phyloP scores from a whole-genome alignment of 257 asterid genomes.

The Dorcoceras hygrometricum region DNA sequence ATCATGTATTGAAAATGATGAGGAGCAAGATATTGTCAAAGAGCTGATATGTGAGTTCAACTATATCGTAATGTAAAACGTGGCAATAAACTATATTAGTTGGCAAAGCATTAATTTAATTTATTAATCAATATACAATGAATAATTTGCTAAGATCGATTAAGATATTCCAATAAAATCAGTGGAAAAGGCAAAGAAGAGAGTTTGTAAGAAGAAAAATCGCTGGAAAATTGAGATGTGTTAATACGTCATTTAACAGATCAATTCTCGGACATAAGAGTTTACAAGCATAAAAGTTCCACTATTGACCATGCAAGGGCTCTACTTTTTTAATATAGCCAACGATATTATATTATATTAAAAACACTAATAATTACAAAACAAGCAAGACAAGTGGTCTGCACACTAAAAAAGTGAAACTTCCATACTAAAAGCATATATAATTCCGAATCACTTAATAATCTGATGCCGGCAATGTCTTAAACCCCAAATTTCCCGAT shows the following conservation, averaged over 20 bases:
- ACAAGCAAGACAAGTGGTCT: too few relatives aligned
- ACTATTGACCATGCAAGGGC: not conserved
- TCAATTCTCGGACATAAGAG: not conserved
- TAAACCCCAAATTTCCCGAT: too few relatives aligned
- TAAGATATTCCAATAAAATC: not conserved
- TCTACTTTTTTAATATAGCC: too few relatives aligned
- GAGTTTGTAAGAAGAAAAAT: not conserved
- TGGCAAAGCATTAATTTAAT: conserved; percentile 1
- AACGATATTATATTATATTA: too few relatives aligned
- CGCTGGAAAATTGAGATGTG: not conserved
- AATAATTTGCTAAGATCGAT: not conserved
- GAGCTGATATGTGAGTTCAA: not conserved
- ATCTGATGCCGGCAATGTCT: too few relatives aligned
- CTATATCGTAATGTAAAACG: not conserved
- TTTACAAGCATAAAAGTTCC: not conserved
- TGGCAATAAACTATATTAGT: not conserved
- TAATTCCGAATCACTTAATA: too few relatives aligned
- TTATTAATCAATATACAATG: not conserved
- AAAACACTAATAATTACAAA: too few relatives aligned
- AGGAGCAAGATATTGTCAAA: not conserved
- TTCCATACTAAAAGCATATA: too few relatives aligned
- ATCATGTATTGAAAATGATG: not conserved
- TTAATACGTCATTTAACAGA: not conserved
- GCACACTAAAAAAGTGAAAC: too few relatives aligned
- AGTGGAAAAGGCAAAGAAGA: not conserved